Evolutionary conservation across 805 yeast species (phyloP).

Genomic region (Wickerhamiella spandovensis): DNA sequence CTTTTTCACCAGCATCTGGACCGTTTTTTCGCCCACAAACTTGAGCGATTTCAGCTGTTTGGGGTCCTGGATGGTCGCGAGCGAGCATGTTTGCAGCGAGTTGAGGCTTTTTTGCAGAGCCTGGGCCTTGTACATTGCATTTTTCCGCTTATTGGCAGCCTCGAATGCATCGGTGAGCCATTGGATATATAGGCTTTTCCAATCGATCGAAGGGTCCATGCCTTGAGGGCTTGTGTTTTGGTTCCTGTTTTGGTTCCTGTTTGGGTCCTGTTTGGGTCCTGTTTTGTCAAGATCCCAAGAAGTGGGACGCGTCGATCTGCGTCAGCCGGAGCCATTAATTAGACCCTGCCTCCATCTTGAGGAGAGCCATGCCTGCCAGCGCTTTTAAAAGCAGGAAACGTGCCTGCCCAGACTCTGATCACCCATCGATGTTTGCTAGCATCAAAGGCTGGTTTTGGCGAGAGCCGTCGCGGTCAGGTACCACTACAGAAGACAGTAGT

Average conservation of each 20-base stretch:
- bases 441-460: background rate
- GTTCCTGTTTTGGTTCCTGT: background rate
- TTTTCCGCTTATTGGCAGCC: slow-evolving; percentile 9
- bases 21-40: slow-evolving; percentile 61
- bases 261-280: no score
- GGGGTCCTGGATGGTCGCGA: slow-evolving; percentile 24
- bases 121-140: background rate
- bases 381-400: no score
- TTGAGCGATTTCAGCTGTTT: slow-evolving; percentile 44
- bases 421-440: background rate
- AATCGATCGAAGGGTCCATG: slow-evolving; percentile 10
- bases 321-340: no score
- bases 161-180: slow-evolving; percentile 21
- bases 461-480: no score
- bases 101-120: slow-evolving; percentile 7
- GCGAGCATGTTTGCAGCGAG: slow-evolving; percentile 2
- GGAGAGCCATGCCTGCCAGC: background rate
- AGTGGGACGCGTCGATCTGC: no score
- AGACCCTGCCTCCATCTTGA: no score
- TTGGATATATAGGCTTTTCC: slow-evolving; percentile 18
- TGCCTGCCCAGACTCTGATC: no score
- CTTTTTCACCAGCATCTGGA: slow-evolving; percentile 34
- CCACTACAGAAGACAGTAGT: no score
- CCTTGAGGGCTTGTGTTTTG: background rate
- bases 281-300: no score